Conservation (phyloP, 192 early-diverging fungal species). For the Entomortierella beljakovae region DNA sequence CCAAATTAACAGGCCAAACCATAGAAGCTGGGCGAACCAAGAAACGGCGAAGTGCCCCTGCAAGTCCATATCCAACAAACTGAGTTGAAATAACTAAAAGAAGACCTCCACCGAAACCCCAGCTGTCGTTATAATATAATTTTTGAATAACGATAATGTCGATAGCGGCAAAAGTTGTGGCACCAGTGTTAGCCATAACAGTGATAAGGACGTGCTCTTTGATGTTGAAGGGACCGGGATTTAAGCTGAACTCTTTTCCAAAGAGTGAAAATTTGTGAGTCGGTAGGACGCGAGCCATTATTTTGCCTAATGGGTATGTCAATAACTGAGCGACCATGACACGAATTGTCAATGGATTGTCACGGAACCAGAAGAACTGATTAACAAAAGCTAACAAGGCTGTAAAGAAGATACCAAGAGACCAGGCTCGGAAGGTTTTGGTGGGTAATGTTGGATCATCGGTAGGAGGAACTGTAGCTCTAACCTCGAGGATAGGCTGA, state of each 20-base stretch:
- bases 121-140: constrained; percentile 74
- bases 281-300: constrained; percentile 73
- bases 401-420: constrained; percentile 78
- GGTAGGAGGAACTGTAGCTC: constrained; percentile 75
- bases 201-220: constrained; percentile 92
- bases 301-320: constrained; percentile 77
- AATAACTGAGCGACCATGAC: constrained; percentile 81
- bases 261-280: constrained; percentile 61
- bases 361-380: constrained; percentile 90
- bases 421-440: constrained; percentile 79
- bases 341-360: constrained; percentile 77
- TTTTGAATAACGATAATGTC: constrained; percentile 79
- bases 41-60: constrained; percentile 76
- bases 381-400: constrained; percentile 74
- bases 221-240: constrained; percentile 88
- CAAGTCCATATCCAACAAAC: constrained; percentile 72
- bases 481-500: constrained; percentile 77
- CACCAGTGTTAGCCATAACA: constrained; percentile 78
- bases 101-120: constrained; percentile 73
- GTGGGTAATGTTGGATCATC: constrained; percentile 74
- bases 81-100: constrained; percentile 77
- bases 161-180: constrained; percentile 78
- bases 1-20: constrained; percentile 88
- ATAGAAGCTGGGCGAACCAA: constrained; percentile 89
- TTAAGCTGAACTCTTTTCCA: constrained; percentile 65